Conservation (phyloP, 768 basidiomycete species). For the Epithele typhae region DNA sequence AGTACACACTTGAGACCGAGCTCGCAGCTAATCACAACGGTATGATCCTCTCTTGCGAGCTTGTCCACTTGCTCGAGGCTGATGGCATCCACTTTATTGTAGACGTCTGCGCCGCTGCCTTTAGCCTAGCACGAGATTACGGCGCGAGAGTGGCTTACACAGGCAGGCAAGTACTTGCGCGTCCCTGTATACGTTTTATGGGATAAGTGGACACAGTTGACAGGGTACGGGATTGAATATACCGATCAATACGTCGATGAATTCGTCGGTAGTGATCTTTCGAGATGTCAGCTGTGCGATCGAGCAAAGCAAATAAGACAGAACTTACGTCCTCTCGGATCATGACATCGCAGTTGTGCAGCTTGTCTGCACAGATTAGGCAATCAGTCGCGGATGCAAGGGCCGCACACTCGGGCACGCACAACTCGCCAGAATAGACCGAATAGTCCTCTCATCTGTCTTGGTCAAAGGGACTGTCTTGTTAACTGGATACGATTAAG, state of each 20-base stretch:
- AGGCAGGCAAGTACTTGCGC: conserved; percentile 93
- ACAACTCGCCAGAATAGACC: conserved; percentile 89
- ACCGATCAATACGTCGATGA: conserved; percentile 98
- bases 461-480: conserved; percentile 90
- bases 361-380: conserved; percentile 52
- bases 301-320: conserved; percentile 5
- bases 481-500: conserved; percentile 75
- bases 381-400: background rate
- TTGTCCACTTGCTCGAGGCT: conserved; percentile 81
- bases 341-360: conserved; percentile 97
- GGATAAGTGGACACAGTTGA: background rate
- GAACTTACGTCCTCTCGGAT: conserved; percentile 88
- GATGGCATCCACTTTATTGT: conserved; percentile 94
- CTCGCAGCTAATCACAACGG: conserved; percentile 96
- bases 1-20: conserved; percentile 74
- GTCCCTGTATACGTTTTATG: conserved; percentile 56
- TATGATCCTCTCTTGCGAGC: conserved; percentile 73
- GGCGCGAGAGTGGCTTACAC: conserved; percentile 53
- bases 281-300: conserved; percentile 5
- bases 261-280: conserved; percentile 92
- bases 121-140: too few species aligned
- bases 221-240: conserved; percentile 3
- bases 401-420: conserved; percentile 22
- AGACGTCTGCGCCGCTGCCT: conserved; percentile 78
- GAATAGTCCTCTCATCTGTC: conserved; percentile 93